These are phyloP conservation scores for Rubroboletus pulcherrimus DNA, from an alignment of 768 basidiomycete species.

Conservation along the genomic window DNA sequence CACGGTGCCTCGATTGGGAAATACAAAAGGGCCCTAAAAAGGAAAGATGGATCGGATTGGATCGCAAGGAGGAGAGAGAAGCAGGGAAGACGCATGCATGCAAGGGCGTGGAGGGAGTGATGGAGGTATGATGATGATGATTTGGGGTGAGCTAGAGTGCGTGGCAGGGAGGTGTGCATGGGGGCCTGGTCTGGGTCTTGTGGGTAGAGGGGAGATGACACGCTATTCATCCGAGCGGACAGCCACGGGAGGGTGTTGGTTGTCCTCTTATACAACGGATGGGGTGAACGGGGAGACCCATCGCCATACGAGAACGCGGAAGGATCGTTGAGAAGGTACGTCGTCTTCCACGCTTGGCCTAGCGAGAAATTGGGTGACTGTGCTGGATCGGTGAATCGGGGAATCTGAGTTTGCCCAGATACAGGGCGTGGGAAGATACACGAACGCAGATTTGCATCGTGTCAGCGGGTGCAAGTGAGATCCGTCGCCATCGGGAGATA, in stretches of 20 bases:
- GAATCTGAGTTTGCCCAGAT: conserved; percentile 23
- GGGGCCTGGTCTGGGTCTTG: conserved; percentile 21
- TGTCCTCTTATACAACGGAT: conserved; percentile 18
- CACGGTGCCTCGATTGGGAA: conserved; percentile 21
- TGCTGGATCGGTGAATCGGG: conserved; percentile 29
- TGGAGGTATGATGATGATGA: conserved; percentile 3
- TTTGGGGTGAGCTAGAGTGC: conserved; percentile 23
- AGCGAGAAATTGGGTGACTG: background rate
- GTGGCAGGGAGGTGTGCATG: conserved; percentile 13
- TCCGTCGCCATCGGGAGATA: conserved; percentile 72
- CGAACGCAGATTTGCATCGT: conserved; percentile 31
- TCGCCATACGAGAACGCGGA: conserved; percentile 5
- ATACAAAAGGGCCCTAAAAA: conserved; percentile 14
- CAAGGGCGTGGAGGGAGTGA: conserved; percentile 22
- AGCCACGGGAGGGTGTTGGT: conserved; percentile 16
- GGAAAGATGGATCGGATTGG: conserved; percentile 19
- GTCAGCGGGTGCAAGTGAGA: conserved; percentile 30
- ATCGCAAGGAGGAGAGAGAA: background rate
- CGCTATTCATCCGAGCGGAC: conserved; percentile 10
- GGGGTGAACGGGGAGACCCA: background rate
- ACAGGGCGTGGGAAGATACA: conserved; percentile 27
- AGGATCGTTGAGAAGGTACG: conserved; percentile 17
- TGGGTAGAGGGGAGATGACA: conserved; percentile 26
- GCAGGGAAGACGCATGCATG: conserved; percentile 8
- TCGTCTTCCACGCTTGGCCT: conserved; percentile 11